Evolutionary conservation across 2,329 filamentous ascomycete species (phyloP).

Genomic region (Stagonosporopsis vannaccii): DNA sequence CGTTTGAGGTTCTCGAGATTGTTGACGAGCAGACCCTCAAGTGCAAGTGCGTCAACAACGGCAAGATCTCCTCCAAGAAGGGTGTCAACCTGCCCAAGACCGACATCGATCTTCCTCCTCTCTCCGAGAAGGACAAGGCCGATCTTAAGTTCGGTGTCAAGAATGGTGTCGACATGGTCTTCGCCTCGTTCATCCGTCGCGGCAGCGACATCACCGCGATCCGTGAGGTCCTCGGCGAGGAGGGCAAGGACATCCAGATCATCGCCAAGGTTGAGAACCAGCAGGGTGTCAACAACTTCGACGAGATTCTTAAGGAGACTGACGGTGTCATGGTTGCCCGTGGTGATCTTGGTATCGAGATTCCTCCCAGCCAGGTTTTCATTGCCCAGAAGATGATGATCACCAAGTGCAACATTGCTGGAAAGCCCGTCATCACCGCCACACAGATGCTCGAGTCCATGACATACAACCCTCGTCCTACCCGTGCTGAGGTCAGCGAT

Average conservation of each 20-base stretch:
- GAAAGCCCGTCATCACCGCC: constrained; percentile 98
- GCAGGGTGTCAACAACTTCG: constrained; percentile 99
- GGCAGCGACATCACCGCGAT: constrained; percentile 93
- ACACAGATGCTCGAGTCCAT: constrained; percentile 99
- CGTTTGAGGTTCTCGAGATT: constrained; percentile 90
- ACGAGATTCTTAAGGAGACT: constrained; percentile 92
- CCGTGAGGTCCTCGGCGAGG: constrained; percentile 86
- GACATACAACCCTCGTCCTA: constrained; percentile 99
- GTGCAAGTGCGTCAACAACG: constrained; percentile 91
- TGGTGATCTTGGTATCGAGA: constrained; percentile 98
- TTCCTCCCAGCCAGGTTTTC: constrained; percentile 97
- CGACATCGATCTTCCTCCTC: constrained; percentile 94
- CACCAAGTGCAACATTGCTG: constrained; percentile 99
- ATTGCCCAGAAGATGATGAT: constrained; percentile 99
- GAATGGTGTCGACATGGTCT: constrained; percentile 99
- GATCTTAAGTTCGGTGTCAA: constrained; percentile 96
- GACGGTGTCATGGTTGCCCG: constrained; percentile 99
- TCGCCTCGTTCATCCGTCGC: constrained; percentile 96
- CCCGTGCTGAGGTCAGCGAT: constrained; percentile 97
- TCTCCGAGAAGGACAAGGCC: constrained; percentile 97
- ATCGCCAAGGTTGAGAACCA: constrained; percentile 99
- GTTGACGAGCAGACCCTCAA: constrained; percentile 88
- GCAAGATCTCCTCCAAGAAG: constrained; percentile 98
- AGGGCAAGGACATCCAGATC: constrained; percentile 97
- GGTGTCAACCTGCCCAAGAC: constrained; percentile 99